Conservation (phyloP, 805 yeast genomes). For the Suhomyces canberraensis region DNA sequence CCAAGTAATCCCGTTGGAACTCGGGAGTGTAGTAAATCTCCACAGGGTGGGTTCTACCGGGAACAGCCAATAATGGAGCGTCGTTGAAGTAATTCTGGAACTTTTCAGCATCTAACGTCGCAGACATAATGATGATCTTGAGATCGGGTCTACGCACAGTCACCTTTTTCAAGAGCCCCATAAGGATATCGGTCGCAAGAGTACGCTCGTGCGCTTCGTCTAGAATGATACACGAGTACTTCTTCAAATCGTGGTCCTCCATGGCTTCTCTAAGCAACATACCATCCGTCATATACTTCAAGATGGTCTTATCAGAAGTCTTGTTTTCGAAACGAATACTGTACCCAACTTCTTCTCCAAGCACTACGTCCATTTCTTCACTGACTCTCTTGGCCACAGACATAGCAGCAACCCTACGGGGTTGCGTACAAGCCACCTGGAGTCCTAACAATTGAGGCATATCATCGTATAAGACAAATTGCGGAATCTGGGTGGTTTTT, state of each 20-base stretch:
- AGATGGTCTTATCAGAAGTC: slow-evolving; percentile 72
- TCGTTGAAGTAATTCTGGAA: slow-evolving; percentile 85
- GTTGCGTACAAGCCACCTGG: slow-evolving; percentile 94
- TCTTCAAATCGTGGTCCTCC: slow-evolving; percentile 82
- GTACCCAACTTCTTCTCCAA: slow-evolving; percentile 96
- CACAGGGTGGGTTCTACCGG: slow-evolving; percentile 97
- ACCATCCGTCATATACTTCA: slow-evolving; percentile 98
- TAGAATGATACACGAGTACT: slow-evolving; percentile 85
- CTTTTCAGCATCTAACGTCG: slow-evolving; percentile 95
- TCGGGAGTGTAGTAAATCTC: slow-evolving; percentile 97
- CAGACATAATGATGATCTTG: slow-evolving; percentile 94
- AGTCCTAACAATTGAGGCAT: slow-evolving; percentile 82
- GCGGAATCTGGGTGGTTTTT: slow-evolving; percentile 97
- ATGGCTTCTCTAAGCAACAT: slow-evolving; percentile 95
- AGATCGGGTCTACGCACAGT: slow-evolving; percentile 78
- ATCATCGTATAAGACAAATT: slow-evolving; percentile 88
- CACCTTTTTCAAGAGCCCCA: slow-evolving; percentile 90
- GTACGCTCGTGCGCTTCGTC: slow-evolving; percentile 99
- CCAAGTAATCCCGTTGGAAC: slow-evolving; percentile 90
- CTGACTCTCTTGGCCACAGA: slow-evolving; percentile 97
- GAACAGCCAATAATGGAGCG: slow-evolving; percentile 94
- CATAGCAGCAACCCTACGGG: slow-evolving; percentile 99
- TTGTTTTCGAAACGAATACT: slow-evolving; percentile 91
- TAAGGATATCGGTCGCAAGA: slow-evolving; percentile 89
- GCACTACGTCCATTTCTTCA: slow-evolving; percentile 89